A percentile compares a stretch with the other conserved stretches of the same genome.
phyloP scores from a whole-genome alignment of 495 filamentous ascomycete species.

The Hamigera avellanea region DNA sequence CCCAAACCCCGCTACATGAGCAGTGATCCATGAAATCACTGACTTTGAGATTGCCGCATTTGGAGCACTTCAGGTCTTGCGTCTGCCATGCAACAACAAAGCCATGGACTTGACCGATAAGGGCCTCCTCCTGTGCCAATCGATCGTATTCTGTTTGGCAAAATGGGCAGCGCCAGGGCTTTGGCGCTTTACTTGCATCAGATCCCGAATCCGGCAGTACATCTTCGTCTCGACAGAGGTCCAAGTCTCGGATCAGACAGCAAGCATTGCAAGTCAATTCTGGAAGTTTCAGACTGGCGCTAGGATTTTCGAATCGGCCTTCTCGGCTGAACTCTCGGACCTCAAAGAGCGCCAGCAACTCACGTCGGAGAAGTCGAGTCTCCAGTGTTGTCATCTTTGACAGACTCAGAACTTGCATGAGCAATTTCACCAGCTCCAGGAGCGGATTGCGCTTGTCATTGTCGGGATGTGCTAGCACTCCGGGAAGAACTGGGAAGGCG shows the following conservation, averaged over 20 bases:
- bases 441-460: constrained; percentile 58
- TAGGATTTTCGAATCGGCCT: constrained; percentile 78
- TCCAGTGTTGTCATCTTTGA: constrained; percentile 75
- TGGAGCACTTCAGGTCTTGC: constrained; percentile 79
- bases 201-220: constrained; percentile 46
- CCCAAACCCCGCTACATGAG: constrained; percentile 79
- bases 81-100: constrained; percentile 69
- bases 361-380: constrained; percentile 74
- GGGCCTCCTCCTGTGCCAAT: constrained; percentile 68
- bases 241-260: constrained; percentile 76
- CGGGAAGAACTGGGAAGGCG: constrained; percentile 73
- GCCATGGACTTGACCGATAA: constrained; percentile 67
- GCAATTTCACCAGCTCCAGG: constrained; percentile 77
- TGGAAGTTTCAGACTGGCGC: constrained; percentile 54
- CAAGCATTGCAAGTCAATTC: constrained; percentile 80
- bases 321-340: constrained; percentile 87
- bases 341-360: constrained; percentile 81
- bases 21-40: constrained; percentile 98
- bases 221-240: constrained; percentile 88
- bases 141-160: constrained; percentile 67
- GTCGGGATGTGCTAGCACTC: constrained; percentile 50
- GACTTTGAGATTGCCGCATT: constrained; percentile 42
- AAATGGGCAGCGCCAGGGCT: constrained; percentile 65
- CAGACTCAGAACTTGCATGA: constrained; percentile 82
- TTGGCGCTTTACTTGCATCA: constrained; percentile 24